Base-by-base conservation (phyloP, 1,139 yeast genomes). In the Kodamaea ohmeri region DNA sequence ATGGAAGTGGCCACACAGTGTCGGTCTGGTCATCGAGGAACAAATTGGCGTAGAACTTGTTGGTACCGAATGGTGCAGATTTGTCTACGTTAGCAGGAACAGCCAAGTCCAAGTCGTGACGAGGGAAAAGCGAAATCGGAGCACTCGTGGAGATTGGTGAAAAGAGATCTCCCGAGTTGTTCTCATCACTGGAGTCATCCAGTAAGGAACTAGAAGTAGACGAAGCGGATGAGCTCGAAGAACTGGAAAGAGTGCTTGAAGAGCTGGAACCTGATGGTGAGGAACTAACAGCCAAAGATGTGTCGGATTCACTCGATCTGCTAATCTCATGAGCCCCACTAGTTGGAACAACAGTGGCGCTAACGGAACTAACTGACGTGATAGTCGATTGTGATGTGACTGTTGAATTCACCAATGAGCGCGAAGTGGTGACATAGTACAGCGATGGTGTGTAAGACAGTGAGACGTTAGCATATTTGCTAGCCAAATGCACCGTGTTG, bases 21-120 rank as follows among this genome's bases (percentile, higher is more conserved):
- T 76, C 62, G 8, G 75, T 73, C 53, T 85, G 92, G 29, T 65
- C 63, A 1, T 72, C 92, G 17, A 89, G 72, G 43, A 87, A 63
- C 55, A 88, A 63, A 60, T 89, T 89, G 7, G 86, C 83, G 56
- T 84, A 88, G 59, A 87, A 89, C 56, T 88, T 87, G 63, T 89
- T 89, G 14, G 97, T 88, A 46, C 79, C 78, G 34, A 80, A 71
- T 5, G 95, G 87, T 12, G 18, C 40, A 40, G 61, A 56, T 46
- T 66, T 67, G 42, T 63, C 61, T 30, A 76, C 79, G 31, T 78
- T 58, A 3, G 49, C 15, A 75, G 89, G 61, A 65, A 60, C 31
- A 58, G 61, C 36, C 71, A 83, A 40, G 61, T 86, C 77, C 25
- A 77, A 64, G 15, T 58, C 65, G 35, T 67, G 61, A 43, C 73